Evolutionary conservation across 2,329 filamentous ascomycete genomes (phyloP).

Genomic region (Cryphonectria carpinicola): DNA sequence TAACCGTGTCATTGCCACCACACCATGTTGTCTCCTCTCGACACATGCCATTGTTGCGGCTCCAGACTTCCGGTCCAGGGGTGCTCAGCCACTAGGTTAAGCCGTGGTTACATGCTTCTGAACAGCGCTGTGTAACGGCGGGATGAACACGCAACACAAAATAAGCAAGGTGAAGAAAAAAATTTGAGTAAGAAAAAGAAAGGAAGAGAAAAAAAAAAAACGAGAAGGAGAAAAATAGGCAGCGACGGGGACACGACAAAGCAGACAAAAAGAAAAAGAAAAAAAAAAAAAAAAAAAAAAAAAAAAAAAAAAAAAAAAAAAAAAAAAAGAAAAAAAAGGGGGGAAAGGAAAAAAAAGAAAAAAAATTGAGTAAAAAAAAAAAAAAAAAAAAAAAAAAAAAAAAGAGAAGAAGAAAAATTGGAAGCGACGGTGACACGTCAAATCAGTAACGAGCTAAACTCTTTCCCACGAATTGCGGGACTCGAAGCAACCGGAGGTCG

Average conservation of each 20-base stretch:
- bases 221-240: background rate
- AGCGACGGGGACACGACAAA: background rate
- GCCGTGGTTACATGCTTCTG: background rate
- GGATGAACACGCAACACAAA: background rate
- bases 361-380: background rate
- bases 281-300: background rate
- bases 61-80: conserved; percentile 14
- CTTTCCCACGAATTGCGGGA: background rate
- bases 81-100: background rate
- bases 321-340: background rate
- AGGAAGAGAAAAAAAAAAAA: background rate
- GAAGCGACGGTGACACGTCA: background rate
- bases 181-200: background rate
- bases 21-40: background rate
- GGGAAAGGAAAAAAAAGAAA: background rate
- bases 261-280: background rate
- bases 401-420: background rate
- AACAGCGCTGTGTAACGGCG: background rate
- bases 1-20: background rate
- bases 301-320: background rate
- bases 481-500: background rate
- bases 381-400: background rate
- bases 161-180: background rate
- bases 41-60: conserved; percentile 12
- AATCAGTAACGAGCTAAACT: background rate